phyloP scores from a whole-genome alignment of 352 stramenopile species.

The Phytophthora citrophthora region DNA sequence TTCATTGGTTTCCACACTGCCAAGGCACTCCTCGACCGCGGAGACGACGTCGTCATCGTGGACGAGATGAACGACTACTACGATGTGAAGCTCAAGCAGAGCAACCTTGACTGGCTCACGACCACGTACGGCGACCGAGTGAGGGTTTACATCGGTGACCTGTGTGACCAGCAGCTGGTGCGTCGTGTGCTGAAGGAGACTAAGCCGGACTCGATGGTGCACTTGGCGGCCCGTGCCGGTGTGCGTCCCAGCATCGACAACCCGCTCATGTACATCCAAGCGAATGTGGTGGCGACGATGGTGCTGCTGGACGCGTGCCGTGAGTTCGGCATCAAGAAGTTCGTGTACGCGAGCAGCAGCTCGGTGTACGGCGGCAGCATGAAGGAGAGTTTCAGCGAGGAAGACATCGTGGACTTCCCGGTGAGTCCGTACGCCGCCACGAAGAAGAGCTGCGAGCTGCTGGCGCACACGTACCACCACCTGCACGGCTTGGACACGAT shows the following conservation, averaged over 20 bases:
- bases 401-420: constrained; percentile 92
- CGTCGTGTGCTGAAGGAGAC: constrained; percentile 89
- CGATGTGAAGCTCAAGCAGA: constrained; percentile 96
- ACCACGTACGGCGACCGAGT: constrained; percentile 66
- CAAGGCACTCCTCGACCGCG: constrained; percentile 83
- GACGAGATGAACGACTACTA: constrained; percentile 99
- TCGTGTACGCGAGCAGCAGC: constrained; percentile 96
- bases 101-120: constrained; percentile 91
- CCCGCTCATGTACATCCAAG: constrained; percentile 98
- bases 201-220: constrained; percentile 87
- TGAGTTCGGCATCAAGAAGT: constrained; percentile 92
- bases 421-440: constrained; percentile 97
- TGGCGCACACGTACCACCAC: constrained; percentile 98
- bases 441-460: constrained; percentile 97
- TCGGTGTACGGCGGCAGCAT: constrained; percentile 96
- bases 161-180: constrained; percentile 95
- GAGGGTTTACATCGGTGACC: constrained; percentile 90
- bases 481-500: constrained; percentile 95
- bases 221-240: constrained; percentile 96
- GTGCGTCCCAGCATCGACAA: constrained; percentile 98
- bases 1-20: constrained; percentile 98
- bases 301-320: constrained; percentile 93
- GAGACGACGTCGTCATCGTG: constrained; percentile 95
- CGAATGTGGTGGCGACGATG: constrained; percentile 95
- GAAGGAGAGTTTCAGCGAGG: constrained; percentile 91